Percentiles rank a stretch among this genome's conserved stretches.
These are phyloP conservation scores for Phaseolus coccineus DNA, from an alignment of 331 rosid species.

Conservation along the genomic window DNA sequence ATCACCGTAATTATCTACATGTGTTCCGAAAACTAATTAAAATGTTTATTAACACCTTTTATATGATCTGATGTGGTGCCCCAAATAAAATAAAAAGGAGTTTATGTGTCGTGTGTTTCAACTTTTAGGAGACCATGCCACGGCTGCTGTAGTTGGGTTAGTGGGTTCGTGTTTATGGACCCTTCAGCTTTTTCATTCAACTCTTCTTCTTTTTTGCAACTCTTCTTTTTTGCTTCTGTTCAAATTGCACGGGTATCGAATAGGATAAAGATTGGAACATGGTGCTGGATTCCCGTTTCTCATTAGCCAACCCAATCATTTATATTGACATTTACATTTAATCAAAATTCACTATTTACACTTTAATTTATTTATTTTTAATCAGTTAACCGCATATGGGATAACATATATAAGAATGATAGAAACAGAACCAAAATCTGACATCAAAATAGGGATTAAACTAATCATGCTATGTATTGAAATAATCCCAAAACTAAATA, in stretches of 20 bases:
- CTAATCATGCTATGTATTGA: too few species aligned
- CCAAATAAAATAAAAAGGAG: conserved; percentile 34
- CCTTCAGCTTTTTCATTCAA: conserved; percentile 30
- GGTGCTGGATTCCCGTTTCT: neutral
- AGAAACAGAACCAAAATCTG: too few species aligned
- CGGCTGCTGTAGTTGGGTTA: neutral
- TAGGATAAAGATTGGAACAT: neutral
- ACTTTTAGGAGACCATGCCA: conserved; percentile 40
- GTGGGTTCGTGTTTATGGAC: conserved; percentile 11
- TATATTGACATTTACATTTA: neutral
- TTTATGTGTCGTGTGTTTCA: conserved; percentile 28
- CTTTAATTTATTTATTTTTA: too few species aligned
- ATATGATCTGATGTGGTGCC: conserved; percentile 3
- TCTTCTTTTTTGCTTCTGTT: conserved; percentile 3
- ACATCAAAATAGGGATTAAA: too few species aligned
- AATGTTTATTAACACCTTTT: too few species aligned
- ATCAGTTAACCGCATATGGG: too few species aligned
- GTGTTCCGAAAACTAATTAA: too few species aligned
- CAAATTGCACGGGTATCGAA: neutral
- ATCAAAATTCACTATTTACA: neutral
- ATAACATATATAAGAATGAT: too few species aligned
- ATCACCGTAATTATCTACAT: too few species aligned
- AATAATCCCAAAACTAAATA: too few species aligned
- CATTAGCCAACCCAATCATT: conserved; percentile 15
- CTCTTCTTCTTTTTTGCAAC: neutral